Conservation (phyloP, 768 basidiomycete species). For the Auricularia auricula-judae region DNA sequence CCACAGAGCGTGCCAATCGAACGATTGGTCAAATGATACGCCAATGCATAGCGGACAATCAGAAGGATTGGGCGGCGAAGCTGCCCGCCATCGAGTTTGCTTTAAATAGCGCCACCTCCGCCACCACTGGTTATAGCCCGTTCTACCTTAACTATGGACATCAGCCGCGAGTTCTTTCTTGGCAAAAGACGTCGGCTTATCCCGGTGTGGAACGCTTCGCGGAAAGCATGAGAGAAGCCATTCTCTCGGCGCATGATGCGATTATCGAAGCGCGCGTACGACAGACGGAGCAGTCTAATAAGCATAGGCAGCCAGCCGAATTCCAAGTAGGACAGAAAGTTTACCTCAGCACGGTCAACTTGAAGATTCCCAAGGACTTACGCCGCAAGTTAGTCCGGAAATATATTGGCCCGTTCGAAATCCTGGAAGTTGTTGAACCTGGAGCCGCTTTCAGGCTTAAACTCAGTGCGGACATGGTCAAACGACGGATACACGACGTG, state of each 20-base stretch:
- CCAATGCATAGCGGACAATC: slow-evolving; percentile 7
- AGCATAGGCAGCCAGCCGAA: slow-evolving; percentile 4
- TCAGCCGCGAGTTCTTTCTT: slow-evolving; percentile 21
- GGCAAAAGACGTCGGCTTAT: slow-evolving; percentile 8
- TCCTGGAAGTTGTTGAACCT: slow-evolving; percentile 11
- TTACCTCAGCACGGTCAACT: slow-evolving; percentile 26
- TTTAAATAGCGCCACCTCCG: slow-evolving; percentile 23
- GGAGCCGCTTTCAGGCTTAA: slow-evolving; percentile 15
- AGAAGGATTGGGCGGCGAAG: slow-evolving; percentile 20
- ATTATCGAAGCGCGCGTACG: slow-evolving; percentile 2
- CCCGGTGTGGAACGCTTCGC: slow-evolving; percentile 5
- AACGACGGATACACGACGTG: slow-evolving; percentile 12
- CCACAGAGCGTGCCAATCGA: slow-evolving; percentile 15
- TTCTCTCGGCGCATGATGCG: slow-evolving; percentile 6
- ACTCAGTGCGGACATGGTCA: slow-evolving; percentile 14
- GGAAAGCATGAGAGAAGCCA: slow-evolving; percentile 4
- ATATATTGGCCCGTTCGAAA: slow-evolving; percentile 28
- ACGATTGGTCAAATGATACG: slow-evolving; percentile 1
- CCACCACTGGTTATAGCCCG: slow-evolving; percentile 24
- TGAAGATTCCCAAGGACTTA: slow-evolving; percentile 22
- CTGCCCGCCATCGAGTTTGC: slow-evolving; percentile 28
- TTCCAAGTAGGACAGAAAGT: slow-evolving; percentile 21
- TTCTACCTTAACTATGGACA: slow-evolving; percentile 26
- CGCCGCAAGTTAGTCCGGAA: slow-evolving; percentile 26
- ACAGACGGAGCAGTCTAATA: slow-evolving; percentile 1